phyloP scores from a whole-genome alignment of 768 basidiomycete genomes.

The Mrakia frigida region DNA sequence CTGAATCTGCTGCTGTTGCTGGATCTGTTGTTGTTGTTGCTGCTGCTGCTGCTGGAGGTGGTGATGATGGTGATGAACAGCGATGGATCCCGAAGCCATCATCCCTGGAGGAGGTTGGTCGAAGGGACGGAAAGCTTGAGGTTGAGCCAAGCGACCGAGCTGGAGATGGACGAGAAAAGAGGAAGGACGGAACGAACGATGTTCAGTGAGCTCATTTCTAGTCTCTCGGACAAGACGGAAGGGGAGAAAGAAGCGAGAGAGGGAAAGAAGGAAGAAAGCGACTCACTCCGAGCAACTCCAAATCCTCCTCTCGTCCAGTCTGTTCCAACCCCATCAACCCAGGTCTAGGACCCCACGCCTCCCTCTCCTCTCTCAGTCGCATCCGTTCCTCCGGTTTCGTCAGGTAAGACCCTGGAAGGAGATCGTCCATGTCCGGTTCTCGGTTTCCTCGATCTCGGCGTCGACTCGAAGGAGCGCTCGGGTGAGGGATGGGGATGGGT shows the following conservation, averaged over 20 bases:
- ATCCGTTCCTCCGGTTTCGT: conserved; percentile 21
- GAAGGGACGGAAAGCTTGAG: conserved; percentile 21
- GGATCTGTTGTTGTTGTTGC: background rate
- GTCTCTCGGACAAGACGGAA: too few species aligned
- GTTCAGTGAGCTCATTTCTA: background rate
- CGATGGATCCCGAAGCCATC: background rate
- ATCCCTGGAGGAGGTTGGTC: conserved; percentile 6
- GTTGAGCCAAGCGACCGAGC: conserved; percentile 10
- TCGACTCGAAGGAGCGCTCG: background rate
- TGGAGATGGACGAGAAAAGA: background rate
- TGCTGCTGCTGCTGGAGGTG: background rate
- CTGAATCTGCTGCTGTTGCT: background rate
- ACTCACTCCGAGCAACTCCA: conserved; percentile 31
- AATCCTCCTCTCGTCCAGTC: conserved; percentile 18
- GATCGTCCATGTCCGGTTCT: conserved; percentile 25
- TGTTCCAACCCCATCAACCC: conserved; percentile 28
- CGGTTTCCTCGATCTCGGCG: conserved; percentile 1
- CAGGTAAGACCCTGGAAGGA: conserved; percentile 25
- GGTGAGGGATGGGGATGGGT: conserved; percentile 22
- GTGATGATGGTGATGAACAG: background rate
- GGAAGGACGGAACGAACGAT: too few species aligned
- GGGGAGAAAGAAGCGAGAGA: background rate
- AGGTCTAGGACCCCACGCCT: conserved; percentile 29
- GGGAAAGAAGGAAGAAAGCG: background rate
- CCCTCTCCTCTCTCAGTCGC: conserved; percentile 28